These are phyloP conservation scores for Sporothrix mexicana DNA, from an alignment of 2,329 filamentous ascomycete species.

Conservation along the genomic window DNA sequence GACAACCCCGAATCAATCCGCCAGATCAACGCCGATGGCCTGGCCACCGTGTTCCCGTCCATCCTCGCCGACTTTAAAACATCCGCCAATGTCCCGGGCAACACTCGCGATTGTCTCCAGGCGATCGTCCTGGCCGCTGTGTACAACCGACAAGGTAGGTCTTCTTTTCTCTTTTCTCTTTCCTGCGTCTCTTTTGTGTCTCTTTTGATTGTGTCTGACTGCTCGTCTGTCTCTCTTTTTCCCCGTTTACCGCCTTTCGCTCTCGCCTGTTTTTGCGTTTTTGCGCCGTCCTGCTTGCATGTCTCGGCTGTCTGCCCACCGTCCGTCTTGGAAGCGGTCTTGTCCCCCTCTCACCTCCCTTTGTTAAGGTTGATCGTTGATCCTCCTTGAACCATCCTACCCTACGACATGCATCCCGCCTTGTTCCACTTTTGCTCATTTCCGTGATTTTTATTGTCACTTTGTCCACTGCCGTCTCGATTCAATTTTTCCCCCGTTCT, in stretches of 20 bases:
- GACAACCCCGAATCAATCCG: conserved; percentile 74
- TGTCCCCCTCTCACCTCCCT: conserved; percentile 1
- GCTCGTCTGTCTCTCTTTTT: not conserved
- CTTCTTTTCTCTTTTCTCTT: conserved; percentile 9
- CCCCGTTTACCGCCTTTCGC: not conserved
- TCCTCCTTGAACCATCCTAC: not conserved
- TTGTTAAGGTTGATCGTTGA: not conserved
- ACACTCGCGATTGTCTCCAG: conserved; percentile 75
- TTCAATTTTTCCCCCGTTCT: no score
- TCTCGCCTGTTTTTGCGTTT: not conserved
- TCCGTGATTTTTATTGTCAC: conserved; percentile 13
- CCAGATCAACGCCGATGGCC: conserved; percentile 70
- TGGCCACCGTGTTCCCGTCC: conserved; percentile 68
- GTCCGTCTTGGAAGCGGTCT: not conserved
- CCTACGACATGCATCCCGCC: not conserved
- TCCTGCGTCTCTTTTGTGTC: not conserved
- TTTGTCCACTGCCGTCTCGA: no score
- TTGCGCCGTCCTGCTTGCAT: conserved; percentile 7
- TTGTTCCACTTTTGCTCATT: conserved; percentile 27
- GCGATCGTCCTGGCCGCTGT: conserved; percentile 76
- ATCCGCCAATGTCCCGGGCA: conserved; percentile 71
- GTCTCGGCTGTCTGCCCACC: conserved; percentile 14
- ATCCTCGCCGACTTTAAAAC: conserved; percentile 76
- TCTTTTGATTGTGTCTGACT: not conserved
- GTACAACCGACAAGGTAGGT: conserved; percentile 70